Percentiles rank a stretch among this genome's conserved stretches.
Conservation (phyloP, 2,329 filamentous ascomycete species). For the Calonectria multiphialidica region DNA sequence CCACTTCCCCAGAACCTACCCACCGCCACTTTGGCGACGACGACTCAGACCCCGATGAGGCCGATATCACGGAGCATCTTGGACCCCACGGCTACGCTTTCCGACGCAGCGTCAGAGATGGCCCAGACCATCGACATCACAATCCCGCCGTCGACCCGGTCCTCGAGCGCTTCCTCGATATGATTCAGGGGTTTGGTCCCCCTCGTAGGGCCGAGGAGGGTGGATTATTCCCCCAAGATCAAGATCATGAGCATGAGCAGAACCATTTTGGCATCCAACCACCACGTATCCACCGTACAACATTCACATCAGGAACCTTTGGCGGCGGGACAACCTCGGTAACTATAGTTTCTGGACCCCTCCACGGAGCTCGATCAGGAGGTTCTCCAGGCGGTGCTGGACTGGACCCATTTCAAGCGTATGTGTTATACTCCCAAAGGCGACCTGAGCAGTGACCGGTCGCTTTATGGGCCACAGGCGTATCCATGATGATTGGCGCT, state of each 20-base stretch:
- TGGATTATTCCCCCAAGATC: conserved; percentile 29
- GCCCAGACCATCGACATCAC: conserved; percentile 36
- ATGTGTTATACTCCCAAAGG: conserved; percentile 44
- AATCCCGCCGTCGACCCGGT: conserved; percentile 52
- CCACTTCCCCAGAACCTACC: conserved; percentile 46
- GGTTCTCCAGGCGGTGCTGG: conserved; percentile 32
- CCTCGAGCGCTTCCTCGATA: conserved; percentile 57
- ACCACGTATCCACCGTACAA: conserved; percentile 52
- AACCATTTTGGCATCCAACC: conserved; percentile 33
- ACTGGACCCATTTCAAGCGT: conserved; percentile 63
- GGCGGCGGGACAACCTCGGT: conserved; percentile 60
- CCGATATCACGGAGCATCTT: conserved; percentile 68
- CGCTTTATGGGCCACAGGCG: conserved; percentile 32
- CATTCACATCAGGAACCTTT: conserved; percentile 52
- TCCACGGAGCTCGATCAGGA: conserved; percentile 33
- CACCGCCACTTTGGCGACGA: conserved; percentile 46
- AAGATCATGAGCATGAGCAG: conserved; percentile 24
- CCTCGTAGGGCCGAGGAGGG: conserved; percentile 23
- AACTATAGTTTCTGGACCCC: conserved; percentile 59
- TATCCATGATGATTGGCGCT: conserved; percentile 44
- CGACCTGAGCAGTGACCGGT: conserved; percentile 22
- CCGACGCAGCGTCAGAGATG: conserved; percentile 50
- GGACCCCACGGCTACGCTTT: conserved; percentile 57
- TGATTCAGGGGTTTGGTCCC: conserved; percentile 55
- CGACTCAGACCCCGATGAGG: conserved; percentile 69